Base-by-base conservation (phyloP, 176 grass and related monocot species). In the Ananas comosus region DNA sequence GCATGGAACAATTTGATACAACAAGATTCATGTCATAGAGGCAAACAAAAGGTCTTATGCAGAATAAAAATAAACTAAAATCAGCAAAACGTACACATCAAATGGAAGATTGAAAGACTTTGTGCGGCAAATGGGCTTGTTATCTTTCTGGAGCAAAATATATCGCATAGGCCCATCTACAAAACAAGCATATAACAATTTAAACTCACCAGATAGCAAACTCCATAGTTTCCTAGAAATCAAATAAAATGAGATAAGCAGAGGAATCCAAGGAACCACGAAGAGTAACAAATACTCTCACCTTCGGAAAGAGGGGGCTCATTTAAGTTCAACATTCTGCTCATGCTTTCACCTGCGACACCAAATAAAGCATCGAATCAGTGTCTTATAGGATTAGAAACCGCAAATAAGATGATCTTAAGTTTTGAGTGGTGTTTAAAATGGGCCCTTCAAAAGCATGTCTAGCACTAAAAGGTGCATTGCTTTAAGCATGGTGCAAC, bases 31-130 rank as follows among this genome's bases (percentile, higher is more conserved):
- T 65, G 27, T 28, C 1, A 29, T 16, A 50, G 19, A n/a, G 19
- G 8, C 12, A 9, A 3, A 24, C 48, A 50, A 19, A 17, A 10
- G n/a, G 50, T 11, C 4, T 10, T 48, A 11, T 12, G 48, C 2
- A n/a, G 50, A 50, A 69, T 18, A 18, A 1, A 25, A 53, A 11
- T 1, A 47, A 23, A 51, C 48, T 48, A 70, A 50, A n/a, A 53
- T 27, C 9, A 42, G 25, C 2, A 56, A 27, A 42, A 56, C 69
- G 29, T 57, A 71, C 69, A 29, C 23, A 14, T 71, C 51, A 57
- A 57, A n/a, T 27, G 24, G 69, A 48, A 71, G 51, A 71, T 71
- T 71, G 9, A 25, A 56, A 57, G n/a, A 71, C 51, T 53, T 71
- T 1, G 69, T 71, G 1, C 51, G 69, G 16, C 69, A 71, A 54